Evolutionary conservation across 768 basidiomycete species (phyloP), one percentile per base, ranked within the genome.

Genomic region (Tephrocybe sp.): DNA sequence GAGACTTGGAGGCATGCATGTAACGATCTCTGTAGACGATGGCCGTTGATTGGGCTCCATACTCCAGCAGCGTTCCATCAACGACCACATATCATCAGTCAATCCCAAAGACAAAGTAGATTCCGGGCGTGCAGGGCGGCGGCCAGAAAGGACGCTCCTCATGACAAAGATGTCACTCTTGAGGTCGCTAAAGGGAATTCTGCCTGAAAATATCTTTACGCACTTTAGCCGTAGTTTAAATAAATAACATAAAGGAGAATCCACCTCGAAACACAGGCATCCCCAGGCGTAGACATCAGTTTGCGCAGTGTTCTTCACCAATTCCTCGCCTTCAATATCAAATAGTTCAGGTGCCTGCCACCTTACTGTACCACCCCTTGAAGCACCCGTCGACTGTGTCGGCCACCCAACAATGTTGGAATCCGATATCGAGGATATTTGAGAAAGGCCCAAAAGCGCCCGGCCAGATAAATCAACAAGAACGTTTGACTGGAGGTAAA

Each of bases 311-410:
- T 44, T 44, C 43, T 3, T 13, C 5, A 19, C 14, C 4, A 20
- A 11, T 16, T 11, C n/a, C 20, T 44, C 16, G 20, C 4, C 30
- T 5, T 13, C 2, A 32, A 2, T 14, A 32, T 26, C 26, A 7
- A 44, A 44, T 5, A 44, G 16, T 44, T 44, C 43, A 5, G 43
- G 43, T 17, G 43, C 43, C 30, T 45, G 45, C 45, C 45, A 45
- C 20, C 45, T 34, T 10, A 20, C 2, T 19, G 45, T 11, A 8
- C 45, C 45, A 20, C 45, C 45, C 11, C 12, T 19, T 5, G 33
- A 45, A 10, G 45, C 9, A 4, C 16, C 45, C 6, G 12, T 2
- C 12, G 32, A 19, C 8, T 34, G 31, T 3, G 32, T 7, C 1
- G 9, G 20, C 45, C 45, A 45, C 17, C 6, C 7, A 14, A 45